These are phyloP conservation scores for Chernovozyma sophiae-reginae DNA, from an alignment of 1,139 yeast species.

Conservation along the genomic window DNA sequence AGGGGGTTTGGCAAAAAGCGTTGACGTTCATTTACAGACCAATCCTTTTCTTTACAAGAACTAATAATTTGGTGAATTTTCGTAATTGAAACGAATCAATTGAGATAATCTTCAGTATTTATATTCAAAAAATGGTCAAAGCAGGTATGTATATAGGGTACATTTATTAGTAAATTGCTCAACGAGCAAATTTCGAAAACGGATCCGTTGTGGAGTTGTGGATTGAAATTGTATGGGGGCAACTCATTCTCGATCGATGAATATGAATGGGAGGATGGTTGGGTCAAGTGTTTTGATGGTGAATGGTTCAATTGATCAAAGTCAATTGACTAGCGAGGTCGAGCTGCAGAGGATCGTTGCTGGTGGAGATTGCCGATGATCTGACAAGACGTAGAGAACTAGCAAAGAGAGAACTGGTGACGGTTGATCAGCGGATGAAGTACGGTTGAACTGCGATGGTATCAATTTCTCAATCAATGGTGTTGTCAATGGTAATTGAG, in stretches of 20 bases:
- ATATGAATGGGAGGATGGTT: not conserved
- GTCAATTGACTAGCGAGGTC: too few relatives aligned
- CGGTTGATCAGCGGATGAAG: too few relatives aligned
- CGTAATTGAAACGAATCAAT: slow-evolving; percentile 1
- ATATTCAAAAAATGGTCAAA: slow-evolving; percentile 7
- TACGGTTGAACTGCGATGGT: too few relatives aligned
- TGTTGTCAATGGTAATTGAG: too few relatives aligned
- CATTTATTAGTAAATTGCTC: not conserved
- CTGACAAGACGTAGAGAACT: too few relatives aligned
- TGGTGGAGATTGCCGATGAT: not conserved
- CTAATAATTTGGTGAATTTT: not conserved
- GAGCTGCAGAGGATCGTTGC: not conserved
- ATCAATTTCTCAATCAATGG: too few relatives aligned
- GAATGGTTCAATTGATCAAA: too few relatives aligned
- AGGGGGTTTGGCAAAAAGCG: not conserved
- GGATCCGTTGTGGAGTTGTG: too few relatives aligned
- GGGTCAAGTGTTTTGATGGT: not conserved
- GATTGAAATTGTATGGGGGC: too few relatives aligned
- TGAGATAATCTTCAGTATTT: slow-evolving; percentile 1
- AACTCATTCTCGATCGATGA: not conserved
- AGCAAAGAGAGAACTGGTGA: too few relatives aligned
- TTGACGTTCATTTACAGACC: too few relatives aligned
- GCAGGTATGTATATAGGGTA: slow-evolving; percentile 7
- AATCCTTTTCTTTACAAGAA: not conserved
- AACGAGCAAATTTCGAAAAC: not conserved